Evolutionary conservation across 2,329 filamentous ascomycete genomes (phyloP).

Genomic region (Paecilomyces niveus): DNA sequence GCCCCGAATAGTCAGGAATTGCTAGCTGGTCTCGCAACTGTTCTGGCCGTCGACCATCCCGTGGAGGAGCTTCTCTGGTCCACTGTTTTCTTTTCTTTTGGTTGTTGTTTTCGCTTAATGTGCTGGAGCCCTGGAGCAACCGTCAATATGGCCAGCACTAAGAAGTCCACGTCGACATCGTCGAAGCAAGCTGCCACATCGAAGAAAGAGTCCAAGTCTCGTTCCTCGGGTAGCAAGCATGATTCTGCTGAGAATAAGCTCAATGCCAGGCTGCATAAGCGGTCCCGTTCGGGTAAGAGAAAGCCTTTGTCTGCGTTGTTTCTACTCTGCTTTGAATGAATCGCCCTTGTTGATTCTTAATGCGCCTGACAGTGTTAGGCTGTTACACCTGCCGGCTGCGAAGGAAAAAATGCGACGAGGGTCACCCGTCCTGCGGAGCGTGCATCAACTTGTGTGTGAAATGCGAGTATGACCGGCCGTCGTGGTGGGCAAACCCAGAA

Average conservation of each 20-base stretch:
- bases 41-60: background rate
- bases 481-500: constrained; percentile 96
- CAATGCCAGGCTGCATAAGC: constrained; percentile 75
- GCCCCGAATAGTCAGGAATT: constrained; percentile 13
- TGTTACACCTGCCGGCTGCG: constrained; percentile 63
- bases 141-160: constrained; percentile 1
- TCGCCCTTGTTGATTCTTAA: constrained; percentile 19
- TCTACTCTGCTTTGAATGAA: constrained; percentile 6
- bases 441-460: constrained; percentile 68
- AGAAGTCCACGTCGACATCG: background rate
- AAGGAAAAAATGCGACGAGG: constrained; percentile 64
- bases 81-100: constrained; percentile 3
- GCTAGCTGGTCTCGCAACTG: constrained; percentile 5
- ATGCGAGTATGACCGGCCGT: constrained; percentile 93
- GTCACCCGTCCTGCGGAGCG: constrained; percentile 56
- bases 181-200: background rate
- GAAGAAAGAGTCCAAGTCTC: background rate
- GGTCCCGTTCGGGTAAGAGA: constrained; percentile 78
- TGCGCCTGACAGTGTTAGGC: constrained; percentile 33
- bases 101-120: background rate
- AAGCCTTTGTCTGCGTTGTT: constrained; percentile 4
- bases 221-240: background rate
- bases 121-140: constrained; percentile 8
- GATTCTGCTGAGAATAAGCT: background rate
- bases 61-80: constrained; percentile 1